A percentile compares a stretch with the other conserved stretches of the same genome.
These are phyloP conservation scores for Phylloporus sp. DNA, from an alignment of 768 basidiomycete species.

Conservation along the genomic window DNA sequence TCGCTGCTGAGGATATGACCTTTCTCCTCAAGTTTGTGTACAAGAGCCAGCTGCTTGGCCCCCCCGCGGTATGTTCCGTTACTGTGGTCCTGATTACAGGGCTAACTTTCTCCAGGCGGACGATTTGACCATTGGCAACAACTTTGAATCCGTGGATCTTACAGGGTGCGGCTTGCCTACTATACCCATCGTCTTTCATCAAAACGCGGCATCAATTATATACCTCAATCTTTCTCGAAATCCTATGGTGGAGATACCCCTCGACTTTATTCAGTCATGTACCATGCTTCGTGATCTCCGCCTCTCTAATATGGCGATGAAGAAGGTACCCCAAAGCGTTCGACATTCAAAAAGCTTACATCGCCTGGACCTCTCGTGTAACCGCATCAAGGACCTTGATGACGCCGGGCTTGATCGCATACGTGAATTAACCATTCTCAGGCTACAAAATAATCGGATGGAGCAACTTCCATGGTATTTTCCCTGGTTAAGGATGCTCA, in stretches of 20 bases:
- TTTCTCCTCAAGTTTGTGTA: slow-evolving; percentile 90
- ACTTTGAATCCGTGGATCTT: slow-evolving; percentile 79
- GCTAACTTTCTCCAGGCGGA: slow-evolving; percentile 52
- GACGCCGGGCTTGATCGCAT: slow-evolving; percentile 81
- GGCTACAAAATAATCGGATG: slow-evolving; percentile 88
- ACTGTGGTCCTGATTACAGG: background rate
- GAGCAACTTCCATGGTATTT: slow-evolving; percentile 86
- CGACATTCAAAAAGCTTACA: slow-evolving; percentile 70
- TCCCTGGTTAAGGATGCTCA: slow-evolving; percentile 64
- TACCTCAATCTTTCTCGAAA: slow-evolving; percentile 89
- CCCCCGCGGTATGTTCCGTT: slow-evolving; percentile 44
- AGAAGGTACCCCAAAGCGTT: slow-evolving; percentile 83
- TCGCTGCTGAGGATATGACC: slow-evolving; percentile 74
- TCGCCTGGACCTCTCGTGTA: slow-evolving; percentile 85
- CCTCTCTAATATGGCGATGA: slow-evolving; percentile 90
- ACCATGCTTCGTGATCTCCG: slow-evolving; percentile 78
- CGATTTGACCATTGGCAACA: slow-evolving; percentile 65
- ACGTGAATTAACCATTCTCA: slow-evolving; percentile 60
- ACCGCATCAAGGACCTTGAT: slow-evolving; percentile 85
- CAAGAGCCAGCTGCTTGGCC: slow-evolving; percentile 68
- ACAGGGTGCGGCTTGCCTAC: slow-evolving; percentile 76
- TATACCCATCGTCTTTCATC: slow-evolving; percentile 83
- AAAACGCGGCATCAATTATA: slow-evolving; percentile 78
- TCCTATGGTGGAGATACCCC: slow-evolving; percentile 92
- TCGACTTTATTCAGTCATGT: slow-evolving; percentile 93